Evolutionary conservation across 768 basidiomycete species (phyloP).

Genomic region (Lactifluus hygrophoroides): DNA sequence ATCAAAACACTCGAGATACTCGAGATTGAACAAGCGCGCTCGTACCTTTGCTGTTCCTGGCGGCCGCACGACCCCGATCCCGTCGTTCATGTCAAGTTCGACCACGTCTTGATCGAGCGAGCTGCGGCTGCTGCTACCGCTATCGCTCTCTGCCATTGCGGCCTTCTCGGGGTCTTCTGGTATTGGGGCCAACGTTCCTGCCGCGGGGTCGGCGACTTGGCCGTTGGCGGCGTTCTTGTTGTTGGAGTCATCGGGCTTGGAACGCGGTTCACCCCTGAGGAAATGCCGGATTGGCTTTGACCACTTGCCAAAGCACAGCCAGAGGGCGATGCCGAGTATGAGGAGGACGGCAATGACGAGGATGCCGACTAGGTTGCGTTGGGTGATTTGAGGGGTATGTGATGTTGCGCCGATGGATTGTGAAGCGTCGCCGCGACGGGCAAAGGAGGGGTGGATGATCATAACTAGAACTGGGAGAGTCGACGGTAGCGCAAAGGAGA

Average conservation of each 20-base stretch:
- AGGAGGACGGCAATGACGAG: constrained; percentile 22
- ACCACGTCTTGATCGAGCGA: background rate
- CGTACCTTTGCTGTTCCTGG: too few species aligned
- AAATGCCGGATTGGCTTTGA: constrained; percentile 19
- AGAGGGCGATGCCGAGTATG: constrained; percentile 19
- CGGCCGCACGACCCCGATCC: too few species aligned
- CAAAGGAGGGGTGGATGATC: constrained; percentile 1
- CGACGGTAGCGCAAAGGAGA: background rate
- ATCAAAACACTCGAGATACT: too few species aligned
- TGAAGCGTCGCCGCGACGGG: constrained; percentile 3
- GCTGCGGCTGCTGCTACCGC: background rate
- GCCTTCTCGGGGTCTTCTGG: constrained; percentile 5
- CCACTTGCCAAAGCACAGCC: constrained; percentile 24
- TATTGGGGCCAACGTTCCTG: too few species aligned
- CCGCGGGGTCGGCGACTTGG: too few species aligned
- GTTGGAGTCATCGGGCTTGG: background rate
- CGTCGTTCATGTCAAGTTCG: too few species aligned
- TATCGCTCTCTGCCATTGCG: background rate
- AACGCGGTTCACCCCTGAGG: constrained; percentile 1
- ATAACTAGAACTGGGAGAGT: too few species aligned
- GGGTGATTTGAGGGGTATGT: constrained; percentile 9
- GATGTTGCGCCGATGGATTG: background rate
- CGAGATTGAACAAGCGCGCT: too few species aligned
- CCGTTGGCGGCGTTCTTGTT: too few species aligned
- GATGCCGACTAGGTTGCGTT: constrained; percentile 24